Evolutionary conservation across 768 basidiomycete genomes (phyloP).

Genomic region (Boletus sensibilis): DNA sequence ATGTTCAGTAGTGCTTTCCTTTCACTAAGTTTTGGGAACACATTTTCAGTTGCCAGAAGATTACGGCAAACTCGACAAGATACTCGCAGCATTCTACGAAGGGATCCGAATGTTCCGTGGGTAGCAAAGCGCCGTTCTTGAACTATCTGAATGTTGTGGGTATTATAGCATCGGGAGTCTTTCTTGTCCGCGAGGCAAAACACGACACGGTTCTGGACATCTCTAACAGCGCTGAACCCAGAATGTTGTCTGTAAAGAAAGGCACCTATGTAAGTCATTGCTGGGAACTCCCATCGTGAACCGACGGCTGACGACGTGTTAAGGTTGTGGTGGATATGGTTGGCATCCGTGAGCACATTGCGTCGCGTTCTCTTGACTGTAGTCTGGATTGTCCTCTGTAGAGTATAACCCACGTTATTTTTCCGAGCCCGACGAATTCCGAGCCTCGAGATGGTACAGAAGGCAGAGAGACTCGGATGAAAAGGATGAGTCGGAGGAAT

Average conservation of each 20-base stretch:
- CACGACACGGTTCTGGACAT: slow-evolving; percentile 27
- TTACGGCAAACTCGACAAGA: slow-evolving; percentile 30
- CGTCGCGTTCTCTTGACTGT: not conserved
- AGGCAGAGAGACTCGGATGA: slow-evolving; percentile 1
- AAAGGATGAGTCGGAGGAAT: slow-evolving; percentile 19
- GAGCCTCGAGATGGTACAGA: slow-evolving; percentile 40
- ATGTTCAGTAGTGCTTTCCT: not conserved
- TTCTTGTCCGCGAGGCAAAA: slow-evolving; percentile 31
- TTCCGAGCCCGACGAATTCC: slow-evolving; percentile 36
- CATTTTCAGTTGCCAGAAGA: slow-evolving; percentile 22
- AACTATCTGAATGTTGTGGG: not conserved
- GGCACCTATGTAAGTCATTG: slow-evolving; percentile 18
- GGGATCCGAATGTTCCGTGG: slow-evolving; percentile 36
- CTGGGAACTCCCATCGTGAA: not conserved
- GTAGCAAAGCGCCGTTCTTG: slow-evolving; percentile 1
- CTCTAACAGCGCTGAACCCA: slow-evolving; percentile 15
- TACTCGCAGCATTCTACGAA: slow-evolving; percentile 32
- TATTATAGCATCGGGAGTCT: slow-evolving; percentile 28
- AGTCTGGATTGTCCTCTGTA: slow-evolving; percentile 13
- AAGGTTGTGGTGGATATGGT: slow-evolving; percentile 32
- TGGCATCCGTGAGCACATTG: slow-evolving; percentile 25
- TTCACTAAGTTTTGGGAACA: not conserved
- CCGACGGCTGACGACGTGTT: not conserved
- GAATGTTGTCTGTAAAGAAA: slow-evolving; percentile 22
- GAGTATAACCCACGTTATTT: slow-evolving; percentile 40